Conservation (phyloP, 2,329 filamentous ascomycete genomes). For the Drechslerella coelobrocha region DNA sequence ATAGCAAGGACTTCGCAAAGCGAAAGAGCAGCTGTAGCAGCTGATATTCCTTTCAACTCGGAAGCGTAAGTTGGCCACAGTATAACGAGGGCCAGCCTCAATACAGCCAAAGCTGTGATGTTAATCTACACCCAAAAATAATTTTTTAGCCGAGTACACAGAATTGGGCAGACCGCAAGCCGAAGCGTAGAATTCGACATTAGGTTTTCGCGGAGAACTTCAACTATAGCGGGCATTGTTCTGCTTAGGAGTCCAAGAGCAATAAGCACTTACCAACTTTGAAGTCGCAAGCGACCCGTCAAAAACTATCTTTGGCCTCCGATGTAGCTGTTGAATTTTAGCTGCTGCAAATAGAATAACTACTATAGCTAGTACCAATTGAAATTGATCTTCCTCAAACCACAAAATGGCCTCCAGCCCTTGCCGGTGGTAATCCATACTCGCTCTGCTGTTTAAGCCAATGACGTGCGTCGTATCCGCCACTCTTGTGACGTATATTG, state of each 20-base stretch:
- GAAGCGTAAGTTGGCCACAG: constrained; percentile 33
- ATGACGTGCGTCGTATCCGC: background rate
- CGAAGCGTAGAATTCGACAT: background rate
- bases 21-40: constrained; percentile 29
- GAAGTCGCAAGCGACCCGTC: constrained; percentile 41
- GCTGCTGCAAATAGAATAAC: constrained; percentile 27
- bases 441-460: background rate
- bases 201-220: background rate
- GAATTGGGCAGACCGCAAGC: constrained; percentile 8
- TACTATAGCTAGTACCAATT: constrained; percentile 25
- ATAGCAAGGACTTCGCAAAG: constrained; percentile 44
- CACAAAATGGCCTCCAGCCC: constrained; percentile 24
- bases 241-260: background rate
- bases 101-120: constrained; percentile 24
- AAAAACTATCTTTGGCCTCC: constrained; percentile 36
- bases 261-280: constrained; percentile 24
- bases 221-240: background rate
- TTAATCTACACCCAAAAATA: constrained; percentile 29
- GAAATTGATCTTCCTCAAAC: constrained; percentile 41
- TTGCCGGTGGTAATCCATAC: background rate
- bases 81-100: constrained; percentile 31
- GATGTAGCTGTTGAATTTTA: constrained; percentile 27
- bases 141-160: constrained; percentile 5
- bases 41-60: constrained; percentile 23
- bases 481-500: no score